phyloP scores from a whole-genome alignment of 2,329 filamentous ascomycete species.

The Rachicladosporium sp. region DNA sequence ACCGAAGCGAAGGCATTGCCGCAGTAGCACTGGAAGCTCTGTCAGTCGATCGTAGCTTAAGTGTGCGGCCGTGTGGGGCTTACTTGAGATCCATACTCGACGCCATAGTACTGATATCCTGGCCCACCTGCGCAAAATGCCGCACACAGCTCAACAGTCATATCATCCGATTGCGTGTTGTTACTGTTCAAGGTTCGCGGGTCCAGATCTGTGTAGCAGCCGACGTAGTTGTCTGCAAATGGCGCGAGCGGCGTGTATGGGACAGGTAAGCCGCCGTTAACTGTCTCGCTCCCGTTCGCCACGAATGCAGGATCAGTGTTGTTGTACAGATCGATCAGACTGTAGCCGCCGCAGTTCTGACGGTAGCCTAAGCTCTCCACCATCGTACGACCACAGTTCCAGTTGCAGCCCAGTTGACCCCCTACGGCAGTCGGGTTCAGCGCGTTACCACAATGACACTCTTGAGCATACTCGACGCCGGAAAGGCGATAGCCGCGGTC shows the following conservation, averaged over 20 bases:
- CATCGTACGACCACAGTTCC: slow-evolving; percentile 19
- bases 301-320: slow-evolving; percentile 19
- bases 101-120: slow-evolving; percentile 19
- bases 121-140: slow-evolving; percentile 13
- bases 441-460: slow-evolving; percentile 24
- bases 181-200: slow-evolving; percentile 13
- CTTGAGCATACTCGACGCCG: slow-evolving; percentile 21
- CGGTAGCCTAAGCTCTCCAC: slow-evolving; percentile 9
- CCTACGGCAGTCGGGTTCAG: slow-evolving; percentile 18
- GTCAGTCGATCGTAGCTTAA: no score
- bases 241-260: slow-evolving; percentile 9
- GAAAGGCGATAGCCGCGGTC: slow-evolving; percentile 17
- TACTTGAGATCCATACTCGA: slow-evolving; percentile 18
- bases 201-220: slow-evolving; percentile 17
- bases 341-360: slow-evolving; percentile 19
- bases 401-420: slow-evolving; percentile 12
- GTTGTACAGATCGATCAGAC: slow-evolving; percentile 22
- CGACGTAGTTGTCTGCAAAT: slow-evolving; percentile 18
- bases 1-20: slow-evolving; percentile 10
- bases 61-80: no score
- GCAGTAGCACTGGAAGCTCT: slow-evolving; percentile 15
- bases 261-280: slow-evolving; percentile 13
- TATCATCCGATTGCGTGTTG: slow-evolving; percentile 9
- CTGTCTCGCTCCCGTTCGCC: slow-evolving; percentile 9
- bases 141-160: slow-evolving; percentile 18